Evolutionary conservation across 768 basidiomycete species (phyloP), one percentile per base, ranked within the genome.

Genomic region (Imleria badia): DNA sequence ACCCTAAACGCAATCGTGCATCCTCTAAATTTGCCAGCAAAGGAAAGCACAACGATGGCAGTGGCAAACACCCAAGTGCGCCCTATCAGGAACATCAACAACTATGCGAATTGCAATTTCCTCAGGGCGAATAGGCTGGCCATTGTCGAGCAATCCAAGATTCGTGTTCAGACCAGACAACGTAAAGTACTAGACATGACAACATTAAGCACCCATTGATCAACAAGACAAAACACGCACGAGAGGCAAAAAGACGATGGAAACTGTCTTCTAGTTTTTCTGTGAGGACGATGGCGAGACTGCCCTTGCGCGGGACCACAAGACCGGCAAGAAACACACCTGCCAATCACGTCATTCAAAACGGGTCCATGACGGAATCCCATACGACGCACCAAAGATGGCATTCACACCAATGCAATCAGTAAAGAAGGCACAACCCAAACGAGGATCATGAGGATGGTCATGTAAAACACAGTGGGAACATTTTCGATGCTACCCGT

Each of bases 201-300:
- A 15, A 19, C 2, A 45, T 29, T 62, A 35, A 41, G 38, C 45
- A 35, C 5, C 5, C 14, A 19, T 26, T 19, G 51, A 36, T 30
- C 42, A 45, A 17, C 9, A 20, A 23, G 48, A 39, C 12, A 22
- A 23, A 33, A 31, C 17, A 52, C 48, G 56, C 64, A 91, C 90
- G 47, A 96, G 75, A 5, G 94, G 94, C 12, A 97, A 73, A 72
- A 97, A 95, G 42, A 95, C 85, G 55, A 95, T 87, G 0, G 90
- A 74, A 3, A 95, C 90, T 85, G 72, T 98, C 96, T 72, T 99
- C 97, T 17, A 98, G 75, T 66, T 96, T 98, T 63, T 96, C 92
- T 0, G 91, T 94, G n/a, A 98, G 74, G 0, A 85, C 78, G 48
- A 94, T 91, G 1, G 88, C 84, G 34, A 99, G 83, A 3, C 89